Evolutionary conservation across 2,329 filamentous ascomycete species (phyloP).

Genomic region (Fusarium algeriense): DNA sequence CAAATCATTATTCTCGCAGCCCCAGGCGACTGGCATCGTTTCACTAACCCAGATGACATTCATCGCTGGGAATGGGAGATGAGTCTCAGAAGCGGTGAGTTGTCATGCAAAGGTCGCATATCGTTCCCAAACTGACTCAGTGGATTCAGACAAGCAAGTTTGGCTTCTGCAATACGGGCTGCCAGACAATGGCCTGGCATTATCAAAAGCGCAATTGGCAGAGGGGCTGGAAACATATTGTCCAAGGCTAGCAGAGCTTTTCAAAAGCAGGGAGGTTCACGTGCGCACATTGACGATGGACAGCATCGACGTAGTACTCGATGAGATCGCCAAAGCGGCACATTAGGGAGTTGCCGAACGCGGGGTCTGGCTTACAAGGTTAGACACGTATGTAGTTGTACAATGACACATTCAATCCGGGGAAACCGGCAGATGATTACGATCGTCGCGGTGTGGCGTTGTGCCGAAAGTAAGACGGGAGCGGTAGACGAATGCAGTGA

Average conservation of each 20-base stretch:
- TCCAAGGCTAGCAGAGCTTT: conserved; percentile 9
- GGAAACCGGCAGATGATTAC: background rate
- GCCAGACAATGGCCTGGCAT: background rate
- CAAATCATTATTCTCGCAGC: conserved; percentile 13
- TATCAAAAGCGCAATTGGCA: conserved; percentile 5
- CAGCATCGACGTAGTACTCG: conserved; percentile 15
- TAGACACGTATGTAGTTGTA: background rate
- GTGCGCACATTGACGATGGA: conserved; percentile 21
- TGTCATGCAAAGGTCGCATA: background rate
- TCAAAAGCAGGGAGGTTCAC: conserved; percentile 7
- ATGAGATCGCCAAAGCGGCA: conserved; percentile 15
- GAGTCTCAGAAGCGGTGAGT: conserved; percentile 22
- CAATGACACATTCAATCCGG: background rate
- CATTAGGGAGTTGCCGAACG: background rate
- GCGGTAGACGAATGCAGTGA: conserved; percentile 1
- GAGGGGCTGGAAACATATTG: background rate
- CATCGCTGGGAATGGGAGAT: conserved; percentile 31
- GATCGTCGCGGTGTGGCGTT: background rate
- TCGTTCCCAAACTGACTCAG: background rate
- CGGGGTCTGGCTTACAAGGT: background rate
- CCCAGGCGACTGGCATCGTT: conserved; percentile 8
- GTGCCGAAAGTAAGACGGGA: background rate
- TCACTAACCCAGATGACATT: conserved; percentile 19
- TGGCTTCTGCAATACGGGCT: conserved; percentile 25
- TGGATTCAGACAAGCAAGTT: conserved; percentile 15